phyloP scores from a whole-genome alignment of 805 yeast genomes.

The Wickerhamomyces chambardii region DNA sequence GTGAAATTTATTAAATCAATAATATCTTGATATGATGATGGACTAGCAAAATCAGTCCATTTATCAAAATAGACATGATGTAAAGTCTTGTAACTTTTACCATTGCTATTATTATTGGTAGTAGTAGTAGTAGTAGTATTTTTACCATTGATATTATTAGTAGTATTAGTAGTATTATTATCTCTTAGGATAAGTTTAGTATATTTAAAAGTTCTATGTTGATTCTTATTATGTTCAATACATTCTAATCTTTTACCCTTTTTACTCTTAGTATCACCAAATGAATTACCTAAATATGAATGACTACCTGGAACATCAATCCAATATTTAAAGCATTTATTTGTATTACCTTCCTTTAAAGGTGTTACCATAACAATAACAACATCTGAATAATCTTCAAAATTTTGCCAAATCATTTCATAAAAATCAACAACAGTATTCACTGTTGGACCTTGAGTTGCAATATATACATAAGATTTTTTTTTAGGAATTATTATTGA shows the following conservation, averaged over 20 bases:
- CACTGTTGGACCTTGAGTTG: constrained; percentile 74
- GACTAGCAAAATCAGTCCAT: constrained; percentile 82
- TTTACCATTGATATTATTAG: no score
- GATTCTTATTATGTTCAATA: constrained; percentile 11
- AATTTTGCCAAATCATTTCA: constrained; percentile 67
- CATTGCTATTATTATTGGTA: no score
- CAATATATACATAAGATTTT: constrained; percentile 36
- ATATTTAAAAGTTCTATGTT: constrained; percentile 11
- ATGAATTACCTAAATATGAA: constrained; percentile 10
- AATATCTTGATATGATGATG: constrained; percentile 13
- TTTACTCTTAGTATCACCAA: neutral
- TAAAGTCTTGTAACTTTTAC: constrained; percentile 27
- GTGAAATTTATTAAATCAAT: neutral
- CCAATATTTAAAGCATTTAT: constrained; percentile 85
- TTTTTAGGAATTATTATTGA: neutral
- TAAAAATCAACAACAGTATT: constrained; percentile 79
- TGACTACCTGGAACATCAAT: constrained; percentile 27
- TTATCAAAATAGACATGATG: constrained; percentile 65
- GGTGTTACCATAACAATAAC: constrained; percentile 73
- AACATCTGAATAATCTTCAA: constrained; percentile 46
- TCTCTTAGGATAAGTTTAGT: constrained; percentile 12
- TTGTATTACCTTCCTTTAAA: constrained; percentile 54
- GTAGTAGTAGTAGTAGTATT: no score
- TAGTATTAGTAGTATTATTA: constrained; percentile 14
- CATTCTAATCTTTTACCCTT: constrained; percentile 11